Evolutionary conservation across 257 asterid genomes (phyloP).

Genomic region (Fraxinus anomala): DNA sequence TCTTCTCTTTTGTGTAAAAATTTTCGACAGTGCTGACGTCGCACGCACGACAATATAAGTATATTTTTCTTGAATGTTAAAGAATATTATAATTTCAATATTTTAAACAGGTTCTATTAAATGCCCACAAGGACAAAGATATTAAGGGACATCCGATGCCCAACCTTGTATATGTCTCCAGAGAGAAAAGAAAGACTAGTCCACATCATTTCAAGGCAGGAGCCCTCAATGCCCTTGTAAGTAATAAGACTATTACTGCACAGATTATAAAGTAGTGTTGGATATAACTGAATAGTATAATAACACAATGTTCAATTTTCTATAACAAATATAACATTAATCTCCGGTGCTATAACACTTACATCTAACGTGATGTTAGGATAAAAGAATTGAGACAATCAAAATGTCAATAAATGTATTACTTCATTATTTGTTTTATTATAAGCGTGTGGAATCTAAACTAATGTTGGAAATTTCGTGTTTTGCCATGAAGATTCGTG

Average conservation of each 20-base stretch:
- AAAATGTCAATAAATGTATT: no score
- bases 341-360: no score
- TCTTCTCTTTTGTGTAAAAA: no score
- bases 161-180: conserved; percentile 62
- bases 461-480: neutral
- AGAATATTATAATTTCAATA: neutral
- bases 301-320: no score
- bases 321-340: no score
- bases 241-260: neutral
- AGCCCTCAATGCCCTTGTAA: conserved; percentile 76
- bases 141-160: conserved; percentile 50
- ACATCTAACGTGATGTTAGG: no score
- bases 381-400: no score
- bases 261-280: no score
- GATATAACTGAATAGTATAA: no score
- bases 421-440: neutral
- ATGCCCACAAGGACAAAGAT: conserved; percentile 45
- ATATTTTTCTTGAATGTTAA: no score
- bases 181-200: conserved; percentile 53
- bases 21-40: no score
- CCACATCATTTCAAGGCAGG: conserved; percentile 82
- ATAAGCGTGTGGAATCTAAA: neutral
- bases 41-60: no score
- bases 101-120: conserved; percentile 44
- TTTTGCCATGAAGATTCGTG: conserved; percentile 52